A percentile compares a stretch with the other conserved stretches of the same genome.
Conservation (phyloP, 148 eudicot species). For the Rhododendron mucronatum region DNA sequence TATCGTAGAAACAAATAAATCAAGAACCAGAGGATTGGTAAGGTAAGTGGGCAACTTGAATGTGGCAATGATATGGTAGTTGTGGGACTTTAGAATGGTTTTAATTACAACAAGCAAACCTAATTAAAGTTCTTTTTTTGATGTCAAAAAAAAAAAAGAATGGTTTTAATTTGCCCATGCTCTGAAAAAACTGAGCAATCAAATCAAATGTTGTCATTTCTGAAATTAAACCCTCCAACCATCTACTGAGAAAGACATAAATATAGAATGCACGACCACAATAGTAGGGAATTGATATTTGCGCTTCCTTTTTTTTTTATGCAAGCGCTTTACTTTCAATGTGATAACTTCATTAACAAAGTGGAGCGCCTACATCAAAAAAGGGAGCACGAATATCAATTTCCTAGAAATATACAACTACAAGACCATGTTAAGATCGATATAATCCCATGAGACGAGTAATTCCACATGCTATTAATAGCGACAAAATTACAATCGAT, state of each 20-base stretch:
- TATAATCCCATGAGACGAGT: not conserved
- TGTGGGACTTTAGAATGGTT: constrained; percentile 4
- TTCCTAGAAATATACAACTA: not conserved
- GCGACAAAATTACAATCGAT: not conserved
- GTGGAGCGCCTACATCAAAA: too few species aligned
- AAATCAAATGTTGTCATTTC: not conserved
- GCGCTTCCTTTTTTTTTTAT: too few species aligned
- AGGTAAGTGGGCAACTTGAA: not conserved
- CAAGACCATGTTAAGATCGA: not conserved
- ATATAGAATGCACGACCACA: not conserved
- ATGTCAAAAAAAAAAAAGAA: not conserved
- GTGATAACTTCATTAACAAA: too few species aligned
- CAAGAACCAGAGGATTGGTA: not conserved
- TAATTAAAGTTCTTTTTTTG: too few species aligned
- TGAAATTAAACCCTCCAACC: not conserved
- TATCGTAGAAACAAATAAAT: not conserved
- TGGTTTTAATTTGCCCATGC: not conserved
- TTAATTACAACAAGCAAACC: not conserved
- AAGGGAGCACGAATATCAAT: too few species aligned
- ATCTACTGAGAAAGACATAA: not conserved
- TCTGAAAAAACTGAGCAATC: not conserved
- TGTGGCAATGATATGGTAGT: not conserved
- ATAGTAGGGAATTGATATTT: not conserved
- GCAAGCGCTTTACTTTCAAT: too few species aligned
- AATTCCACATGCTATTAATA: not conserved